These are phyloP conservation scores for Pestalotiopsis fici DNA, from an alignment of 2,329 filamentous ascomycete genomes.

Conservation along the genomic window DNA sequence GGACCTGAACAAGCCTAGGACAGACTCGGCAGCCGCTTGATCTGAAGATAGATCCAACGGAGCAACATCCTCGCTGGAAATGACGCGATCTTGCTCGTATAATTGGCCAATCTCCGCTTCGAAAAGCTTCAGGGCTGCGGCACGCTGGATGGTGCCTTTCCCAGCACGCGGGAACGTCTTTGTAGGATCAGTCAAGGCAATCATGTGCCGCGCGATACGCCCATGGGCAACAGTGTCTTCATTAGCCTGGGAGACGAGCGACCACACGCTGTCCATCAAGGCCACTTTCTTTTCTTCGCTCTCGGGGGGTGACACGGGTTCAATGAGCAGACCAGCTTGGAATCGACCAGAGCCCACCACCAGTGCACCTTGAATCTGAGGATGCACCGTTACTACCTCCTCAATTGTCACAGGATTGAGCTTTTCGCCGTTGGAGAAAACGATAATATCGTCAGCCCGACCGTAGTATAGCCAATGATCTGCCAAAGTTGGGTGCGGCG, in stretches of 20 bases:
- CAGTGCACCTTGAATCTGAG: conserved; percentile 38
- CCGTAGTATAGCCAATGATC: conserved; percentile 25
- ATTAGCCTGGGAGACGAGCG: conserved; percentile 42
- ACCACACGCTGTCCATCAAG: conserved; percentile 46
- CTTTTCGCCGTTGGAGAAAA: conserved; percentile 9
- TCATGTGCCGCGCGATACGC: conserved; percentile 39
- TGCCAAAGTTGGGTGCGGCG: conserved; percentile 2
- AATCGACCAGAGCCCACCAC: conserved; percentile 48
- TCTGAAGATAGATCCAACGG: conserved; percentile 29
- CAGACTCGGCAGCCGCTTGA: conserved; percentile 27
- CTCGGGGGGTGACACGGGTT: conserved; percentile 34
- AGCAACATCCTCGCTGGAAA: conserved; percentile 15
- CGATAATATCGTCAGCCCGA: conserved; percentile 16
- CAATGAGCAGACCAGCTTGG: conserved; percentile 48
- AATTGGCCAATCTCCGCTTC: conserved; percentile 41
- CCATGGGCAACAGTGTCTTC: conserved; percentile 45
- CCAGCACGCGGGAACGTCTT: conserved; percentile 44
- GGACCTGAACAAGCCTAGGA: conserved; percentile 29
- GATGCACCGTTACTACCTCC: conserved; percentile 35
- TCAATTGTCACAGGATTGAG: conserved; percentile 33
- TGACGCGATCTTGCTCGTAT: conserved; percentile 29
- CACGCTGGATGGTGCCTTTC: conserved; percentile 48
- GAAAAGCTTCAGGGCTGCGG: conserved; percentile 39
- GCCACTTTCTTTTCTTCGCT: conserved; percentile 22
- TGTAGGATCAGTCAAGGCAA: conserved; percentile 37